Base-by-base conservation (phyloP, 371 early-diverging fungal genomes). In the Paraphysoderma sedebokerense region DNA sequence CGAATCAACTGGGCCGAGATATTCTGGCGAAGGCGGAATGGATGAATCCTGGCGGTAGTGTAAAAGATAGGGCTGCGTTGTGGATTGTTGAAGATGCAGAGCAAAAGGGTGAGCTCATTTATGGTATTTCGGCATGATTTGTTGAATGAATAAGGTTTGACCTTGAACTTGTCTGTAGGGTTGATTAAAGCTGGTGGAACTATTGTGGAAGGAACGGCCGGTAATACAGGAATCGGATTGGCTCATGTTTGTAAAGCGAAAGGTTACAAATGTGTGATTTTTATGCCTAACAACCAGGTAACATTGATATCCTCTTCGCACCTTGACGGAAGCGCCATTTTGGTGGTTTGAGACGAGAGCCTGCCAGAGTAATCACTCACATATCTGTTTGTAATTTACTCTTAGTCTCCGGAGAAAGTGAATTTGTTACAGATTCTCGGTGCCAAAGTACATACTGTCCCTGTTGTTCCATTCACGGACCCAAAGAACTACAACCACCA, bases 1-100 rank as follows among this genome's bases (percentile, higher is more conserved):
- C 86, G 58, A 60, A 81, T 36, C 83, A 83, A 55, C 87, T 87
- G 3, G 87, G 88, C 32, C 82, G 85, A 53, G 76, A 85, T 41
- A 87, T 93, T 46, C 65, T 82, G 26, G 93, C 79, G 48, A 93
- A 93, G 64, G 92, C 91, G 39, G 95, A 93, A 68, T 93, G 84
- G 61, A 90, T 93, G 92, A 93, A 93, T 61, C 91, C 95, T n/a
- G 93, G 95, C 44, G 95, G 95, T 19, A 83, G 85, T 6, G 95
- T 95, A 59, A 95, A 95, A 65, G 95, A 95, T 62, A 77, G 95
- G 38, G 92, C 92, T 19, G 95, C 96, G 1, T 68, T 90, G 33
- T 88, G 66, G 58, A 84, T 95, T 15, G 83, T 95, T 20, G 79
- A 88, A 66, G 83, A 90, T 51, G 92, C 95, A 31, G 95, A 95